phyloP scores from a whole-genome alignment of 2,329 filamentous ascomycete genomes.

The Verticillium nubilum region DNA sequence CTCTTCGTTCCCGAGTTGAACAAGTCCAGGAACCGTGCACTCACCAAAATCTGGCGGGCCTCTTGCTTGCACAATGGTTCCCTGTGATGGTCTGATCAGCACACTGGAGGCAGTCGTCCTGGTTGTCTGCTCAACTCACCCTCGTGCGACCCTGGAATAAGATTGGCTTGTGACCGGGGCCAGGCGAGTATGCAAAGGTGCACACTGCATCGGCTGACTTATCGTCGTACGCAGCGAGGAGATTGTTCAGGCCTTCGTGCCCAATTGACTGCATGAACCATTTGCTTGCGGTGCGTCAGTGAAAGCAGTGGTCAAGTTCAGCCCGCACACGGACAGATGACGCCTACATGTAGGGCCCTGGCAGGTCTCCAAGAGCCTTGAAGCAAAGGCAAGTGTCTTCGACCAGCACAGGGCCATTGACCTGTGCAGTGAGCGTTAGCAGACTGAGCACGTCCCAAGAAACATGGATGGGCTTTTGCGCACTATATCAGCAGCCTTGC shows the following conservation, averaged over 20 bases:
- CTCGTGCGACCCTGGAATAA: conserved; percentile 89
- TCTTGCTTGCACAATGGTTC: conserved; percentile 79
- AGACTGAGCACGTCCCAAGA: neutral
- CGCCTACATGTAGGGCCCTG: conserved; percentile 85
- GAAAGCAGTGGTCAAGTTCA: neutral
- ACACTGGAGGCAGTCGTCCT: neutral
- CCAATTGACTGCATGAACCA: conserved; percentile 86
- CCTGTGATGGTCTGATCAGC: conserved; percentile 23
- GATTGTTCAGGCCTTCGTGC: conserved; percentile 79
- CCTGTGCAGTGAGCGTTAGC: conserved; percentile 36
- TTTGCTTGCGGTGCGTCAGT: conserved; percentile 56
- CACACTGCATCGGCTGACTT: conserved; percentile 91
- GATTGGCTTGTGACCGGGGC: conserved; percentile 76
- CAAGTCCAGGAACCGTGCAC: conserved; percentile 22
- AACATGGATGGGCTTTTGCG: conserved; percentile 12
- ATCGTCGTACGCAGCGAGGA: conserved; percentile 82
- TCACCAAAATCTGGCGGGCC: conserved; percentile 79
- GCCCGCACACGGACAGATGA: neutral
- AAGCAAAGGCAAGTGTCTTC: conserved; percentile 97
- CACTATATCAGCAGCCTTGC: conserved; percentile 73
- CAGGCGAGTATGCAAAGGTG: conserved; percentile 88
- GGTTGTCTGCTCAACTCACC: conserved; percentile 56
- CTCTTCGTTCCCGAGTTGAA: neutral
- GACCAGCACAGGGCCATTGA: conserved; percentile 82
- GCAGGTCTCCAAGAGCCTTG: conserved; percentile 81